Percentiles rank a stretch among this genome's conserved stretches.
These are phyloP conservation scores for Skeletonema grethae DNA, from an alignment of 108 stramenopile genomes.

Conservation along the genomic window DNA sequence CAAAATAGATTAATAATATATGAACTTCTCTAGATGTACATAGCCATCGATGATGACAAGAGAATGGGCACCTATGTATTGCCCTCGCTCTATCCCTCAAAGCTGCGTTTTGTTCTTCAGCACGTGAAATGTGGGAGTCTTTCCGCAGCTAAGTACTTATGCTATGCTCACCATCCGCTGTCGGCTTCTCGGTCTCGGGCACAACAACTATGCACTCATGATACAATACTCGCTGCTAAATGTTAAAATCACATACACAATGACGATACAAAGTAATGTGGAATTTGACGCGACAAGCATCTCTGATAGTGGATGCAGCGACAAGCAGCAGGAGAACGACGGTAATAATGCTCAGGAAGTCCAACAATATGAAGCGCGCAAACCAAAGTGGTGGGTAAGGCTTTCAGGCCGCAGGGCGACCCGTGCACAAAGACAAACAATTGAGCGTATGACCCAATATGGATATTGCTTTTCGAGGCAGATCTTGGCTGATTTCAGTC, in stretches of 20 bases:
- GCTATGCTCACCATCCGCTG: no score
- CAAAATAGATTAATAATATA: background rate
- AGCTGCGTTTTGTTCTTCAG: no score
- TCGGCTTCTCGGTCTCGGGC: no score
- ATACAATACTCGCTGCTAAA: no score
- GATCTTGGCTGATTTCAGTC: constrained; percentile 39
- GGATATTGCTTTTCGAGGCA: constrained; percentile 34
- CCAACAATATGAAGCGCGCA: constrained; percentile 23
- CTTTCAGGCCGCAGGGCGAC: constrained; percentile 60
- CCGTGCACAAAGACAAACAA: constrained; percentile 62
- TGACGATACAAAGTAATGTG: background rate
- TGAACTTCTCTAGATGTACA: no score
- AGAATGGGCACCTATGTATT: no score
- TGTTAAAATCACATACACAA: no score
- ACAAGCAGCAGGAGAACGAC: background rate
- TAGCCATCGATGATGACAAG: no score
- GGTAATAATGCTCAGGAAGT: background rate
- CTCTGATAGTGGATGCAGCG: background rate
- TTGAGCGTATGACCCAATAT: constrained; percentile 40
- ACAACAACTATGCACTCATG: no score
- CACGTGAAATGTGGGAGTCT: no score
- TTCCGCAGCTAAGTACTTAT: no score
- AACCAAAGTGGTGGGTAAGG: constrained; percentile 80
- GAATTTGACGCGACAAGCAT: background rate
- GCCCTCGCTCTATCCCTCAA: no score